Evolutionary conservation across 176 grass and related monocot genomes (phyloP).

Genomic region (Coix lacrymajobi): DNA sequence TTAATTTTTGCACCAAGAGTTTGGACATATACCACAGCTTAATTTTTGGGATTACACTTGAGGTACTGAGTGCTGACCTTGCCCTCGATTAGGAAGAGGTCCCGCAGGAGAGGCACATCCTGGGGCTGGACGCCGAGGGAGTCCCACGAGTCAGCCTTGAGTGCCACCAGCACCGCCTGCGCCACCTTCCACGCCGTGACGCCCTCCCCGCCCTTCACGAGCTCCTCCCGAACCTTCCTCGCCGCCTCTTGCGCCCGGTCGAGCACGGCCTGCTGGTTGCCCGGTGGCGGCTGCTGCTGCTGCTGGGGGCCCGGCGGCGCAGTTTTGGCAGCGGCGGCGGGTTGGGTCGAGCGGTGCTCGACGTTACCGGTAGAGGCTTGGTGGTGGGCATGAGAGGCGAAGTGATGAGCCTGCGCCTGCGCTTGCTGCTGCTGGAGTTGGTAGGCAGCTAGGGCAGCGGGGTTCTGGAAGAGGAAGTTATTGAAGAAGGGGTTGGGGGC

Average conservation of each 20-base stretch:
- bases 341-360: not conserved
- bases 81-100: constrained; percentile 65
- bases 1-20: not conserved
- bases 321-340: not conserved
- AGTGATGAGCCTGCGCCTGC: not conserved
- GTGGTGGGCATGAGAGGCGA: constrained; percentile 6
- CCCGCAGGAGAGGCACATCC: constrained; percentile 55
- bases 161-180: constrained; percentile 51
- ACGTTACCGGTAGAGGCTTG: constrained; percentile 28
- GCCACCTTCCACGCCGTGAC: constrained; percentile 85
- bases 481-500: constrained; percentile 28
- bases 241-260: constrained; percentile 53
- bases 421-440: constrained; percentile 19
- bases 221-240: constrained; percentile 40
- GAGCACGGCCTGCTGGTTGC: constrained; percentile 21
- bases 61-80: constrained; percentile 41
- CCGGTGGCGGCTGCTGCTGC: not conserved
- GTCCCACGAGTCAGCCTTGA: constrained; percentile 62
- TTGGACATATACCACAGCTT: not conserved
- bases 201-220: constrained; percentile 48
- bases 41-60: not conserved
- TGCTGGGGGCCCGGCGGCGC: not conserved
- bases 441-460: constrained; percentile 26
- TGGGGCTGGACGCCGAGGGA: constrained; percentile 65
- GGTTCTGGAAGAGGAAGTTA: constrained; percentile 50